These are phyloP conservation scores for Tricholoma hemisulphureum DNA, from an alignment of 768 basidiomycete genomes.

Conservation along the genomic window DNA sequence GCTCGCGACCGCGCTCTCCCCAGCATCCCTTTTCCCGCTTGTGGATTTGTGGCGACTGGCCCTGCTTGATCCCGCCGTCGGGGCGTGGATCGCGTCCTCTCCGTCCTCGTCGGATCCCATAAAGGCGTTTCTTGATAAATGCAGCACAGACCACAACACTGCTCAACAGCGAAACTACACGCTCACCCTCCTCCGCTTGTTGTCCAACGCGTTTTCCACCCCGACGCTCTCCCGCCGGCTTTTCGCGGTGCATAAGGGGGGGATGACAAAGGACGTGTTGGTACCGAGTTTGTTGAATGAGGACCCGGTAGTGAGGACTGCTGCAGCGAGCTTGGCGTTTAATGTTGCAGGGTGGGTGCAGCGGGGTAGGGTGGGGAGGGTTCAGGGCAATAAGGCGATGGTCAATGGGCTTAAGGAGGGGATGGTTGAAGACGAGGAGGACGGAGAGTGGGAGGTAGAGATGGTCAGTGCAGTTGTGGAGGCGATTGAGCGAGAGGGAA, in stretches of 20 bases:
- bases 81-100: conserved; percentile 45
- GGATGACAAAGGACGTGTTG: conserved; percentile 49
- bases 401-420: conserved; percentile 22
- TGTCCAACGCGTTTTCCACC: conserved; percentile 65
- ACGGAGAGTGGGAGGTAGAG: conserved; percentile 86
- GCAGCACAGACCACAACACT: conserved; percentile 8
- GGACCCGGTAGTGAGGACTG: conserved; percentile 67
- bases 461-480: conserved; percentile 80
- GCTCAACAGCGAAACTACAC: conserved; percentile 51
- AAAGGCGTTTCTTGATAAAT: conserved; percentile 43
- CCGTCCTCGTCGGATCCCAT: conserved; percentile 41
- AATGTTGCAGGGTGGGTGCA: conserved; percentile 71
- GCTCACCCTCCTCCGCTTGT: conserved; percentile 64
- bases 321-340: conserved; percentile 82
- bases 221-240: conserved; percentile 42
- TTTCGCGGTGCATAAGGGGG: conserved; percentile 29
- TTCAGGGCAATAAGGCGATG: neutral
- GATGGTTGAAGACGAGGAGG: conserved; percentile 42
- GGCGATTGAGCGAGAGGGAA: conserved; percentile 67
- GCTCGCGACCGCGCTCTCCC: conserved; percentile 46
- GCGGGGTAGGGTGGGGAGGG: conserved; percentile 48
- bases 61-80: conserved; percentile 59
- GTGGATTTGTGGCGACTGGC: conserved; percentile 83
- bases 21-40: conserved; percentile 70
- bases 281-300: conserved; percentile 67